These are phyloP conservation scores for Blastocystis sp. DNA, from an alignment of 352 stramenopile species.

Conservation along the genomic window DNA sequence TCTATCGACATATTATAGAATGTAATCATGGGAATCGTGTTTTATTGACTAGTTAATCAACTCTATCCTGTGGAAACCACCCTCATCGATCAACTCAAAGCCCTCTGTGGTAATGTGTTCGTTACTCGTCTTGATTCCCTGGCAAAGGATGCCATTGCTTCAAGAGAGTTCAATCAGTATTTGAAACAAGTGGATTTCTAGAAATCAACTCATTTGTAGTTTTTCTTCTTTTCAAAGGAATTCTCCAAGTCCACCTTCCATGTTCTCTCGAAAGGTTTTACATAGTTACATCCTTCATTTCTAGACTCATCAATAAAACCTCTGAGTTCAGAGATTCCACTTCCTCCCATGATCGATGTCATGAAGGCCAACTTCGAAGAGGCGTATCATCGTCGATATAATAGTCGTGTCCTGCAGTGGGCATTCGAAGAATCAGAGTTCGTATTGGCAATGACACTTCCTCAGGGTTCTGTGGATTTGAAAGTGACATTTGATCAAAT, in stretches of 20 bases:
- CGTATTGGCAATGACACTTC: neutral
- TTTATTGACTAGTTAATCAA: neutral
- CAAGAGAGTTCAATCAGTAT: neutral
- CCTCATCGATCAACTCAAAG: slow-evolving; percentile 27
- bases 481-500: slow-evolving; percentile 7
- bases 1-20: neutral
- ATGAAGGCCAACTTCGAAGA: slow-evolving; percentile 16
- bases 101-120: slow-evolving; percentile 18
- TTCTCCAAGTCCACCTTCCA: neutral
- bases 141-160: slow-evolving; percentile 10
- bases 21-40: neutral
- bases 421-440: neutral
- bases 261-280: slow-evolving; percentile 17
- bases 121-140: slow-evolving; percentile 24
- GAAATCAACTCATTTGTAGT: neutral
- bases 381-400: neutral
- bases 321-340: neutral
- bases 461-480: neutral
- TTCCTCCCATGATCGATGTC: neutral
- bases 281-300: neutral
- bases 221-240: neutral
- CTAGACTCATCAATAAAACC: neutral
- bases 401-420: neutral
- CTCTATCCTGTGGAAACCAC: neutral
- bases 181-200: neutral